Conservation (phyloP, 2,329 filamentous ascomycete genomes). For the Fusarium floridanum region DNA sequence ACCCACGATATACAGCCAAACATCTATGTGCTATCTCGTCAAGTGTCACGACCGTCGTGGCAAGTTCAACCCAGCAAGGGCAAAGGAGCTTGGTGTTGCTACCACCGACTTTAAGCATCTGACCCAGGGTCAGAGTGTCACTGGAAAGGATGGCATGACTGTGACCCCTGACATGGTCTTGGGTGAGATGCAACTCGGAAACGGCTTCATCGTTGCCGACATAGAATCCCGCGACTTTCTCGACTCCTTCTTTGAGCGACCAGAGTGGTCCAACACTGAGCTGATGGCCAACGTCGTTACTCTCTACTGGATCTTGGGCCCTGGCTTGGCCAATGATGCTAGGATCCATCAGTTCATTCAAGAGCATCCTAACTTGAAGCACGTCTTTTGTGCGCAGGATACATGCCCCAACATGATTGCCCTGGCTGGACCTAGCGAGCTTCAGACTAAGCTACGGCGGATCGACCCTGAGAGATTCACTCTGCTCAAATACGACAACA, state of each 20-base stretch:
- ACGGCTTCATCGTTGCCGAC: slow-evolving; percentile 84
- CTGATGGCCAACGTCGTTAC: slow-evolving; percentile 76
- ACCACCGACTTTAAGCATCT: slow-evolving; percentile 70
- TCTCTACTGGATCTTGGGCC: slow-evolving; percentile 86
- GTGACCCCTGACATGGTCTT: slow-evolving; percentile 92
- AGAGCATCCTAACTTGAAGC: slow-evolving; percentile 71
- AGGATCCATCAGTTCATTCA: slow-evolving; percentile 78
- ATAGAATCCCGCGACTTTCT: slow-evolving; percentile 80
- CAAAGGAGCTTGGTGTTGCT: slow-evolving; percentile 73
- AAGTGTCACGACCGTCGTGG: slow-evolving; percentile 82
- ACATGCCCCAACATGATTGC: slow-evolving; percentile 81
- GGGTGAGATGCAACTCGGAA: slow-evolving; percentile 73
- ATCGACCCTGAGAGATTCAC: slow-evolving; percentile 82
- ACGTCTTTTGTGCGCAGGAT: slow-evolving; percentile 83
- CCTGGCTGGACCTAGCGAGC: slow-evolving; percentile 74
- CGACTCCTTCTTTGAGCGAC: slow-evolving; percentile 74
- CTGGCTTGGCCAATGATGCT: slow-evolving; percentile 72
- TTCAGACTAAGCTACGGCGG: slow-evolving; percentile 76
- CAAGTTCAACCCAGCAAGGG: slow-evolving; percentile 79
- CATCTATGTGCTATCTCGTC: slow-evolving; percentile 88
- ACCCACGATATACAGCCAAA: slow-evolving; percentile 71
- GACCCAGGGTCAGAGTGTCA: slow-evolving; percentile 72
- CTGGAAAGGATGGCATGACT: slow-evolving; percentile 72
- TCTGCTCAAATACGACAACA: slow-evolving; percentile 75
- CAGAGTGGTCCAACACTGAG: slow-evolving; percentile 76